Conservation (phyloP, 345 rosid genomes). For the Hypericum androsaemum region DNA sequence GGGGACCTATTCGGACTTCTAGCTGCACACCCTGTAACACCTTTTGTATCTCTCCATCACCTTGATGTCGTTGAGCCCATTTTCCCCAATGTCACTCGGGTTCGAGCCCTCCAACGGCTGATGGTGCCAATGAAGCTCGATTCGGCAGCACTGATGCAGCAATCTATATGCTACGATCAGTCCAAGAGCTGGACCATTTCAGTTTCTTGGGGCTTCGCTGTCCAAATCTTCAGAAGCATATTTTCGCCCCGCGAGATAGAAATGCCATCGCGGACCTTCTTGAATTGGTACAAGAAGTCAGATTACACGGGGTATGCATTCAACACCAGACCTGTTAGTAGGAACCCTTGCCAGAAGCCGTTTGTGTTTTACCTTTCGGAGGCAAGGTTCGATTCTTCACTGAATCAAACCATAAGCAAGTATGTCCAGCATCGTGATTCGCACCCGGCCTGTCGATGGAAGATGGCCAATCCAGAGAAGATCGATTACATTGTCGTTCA, state of each 20-base stretch:
- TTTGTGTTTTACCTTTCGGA: conserved; percentile 35
- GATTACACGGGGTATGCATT: conserved; percentile 32
- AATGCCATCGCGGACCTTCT: conserved; percentile 46
- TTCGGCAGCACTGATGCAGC: conserved; percentile 57
- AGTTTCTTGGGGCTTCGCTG: conserved; percentile 72
- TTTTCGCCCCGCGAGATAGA: conserved; percentile 39
- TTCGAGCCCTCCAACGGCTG: conserved; percentile 37
- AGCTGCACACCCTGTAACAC: conserved; percentile 67
- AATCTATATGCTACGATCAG: conserved; percentile 58
- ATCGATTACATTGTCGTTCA: conserved; percentile 29
- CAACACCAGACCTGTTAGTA: conserved; percentile 40
- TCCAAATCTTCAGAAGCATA: conserved; percentile 46
- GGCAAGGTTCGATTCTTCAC: conserved; percentile 16
- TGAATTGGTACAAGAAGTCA: conserved; percentile 39
- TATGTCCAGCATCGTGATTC: conserved; percentile 22
- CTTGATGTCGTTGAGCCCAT: conserved; percentile 50
- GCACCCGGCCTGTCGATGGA: conserved; percentile 35
- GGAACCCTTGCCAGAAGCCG: conserved; percentile 40
- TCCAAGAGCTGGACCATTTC: conserved; percentile 55
- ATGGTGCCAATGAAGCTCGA: conserved; percentile 36
- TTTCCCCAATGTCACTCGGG: conserved; percentile 43
- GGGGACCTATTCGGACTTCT: conserved; percentile 54
- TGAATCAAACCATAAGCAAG: conserved; percentile 30
- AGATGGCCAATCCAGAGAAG: conserved; percentile 21
- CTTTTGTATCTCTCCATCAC: conserved; percentile 67